phyloP scores from a whole-genome alignment of 2,329 filamentous ascomycete species.

The Microsporum ferrugineum region DNA sequence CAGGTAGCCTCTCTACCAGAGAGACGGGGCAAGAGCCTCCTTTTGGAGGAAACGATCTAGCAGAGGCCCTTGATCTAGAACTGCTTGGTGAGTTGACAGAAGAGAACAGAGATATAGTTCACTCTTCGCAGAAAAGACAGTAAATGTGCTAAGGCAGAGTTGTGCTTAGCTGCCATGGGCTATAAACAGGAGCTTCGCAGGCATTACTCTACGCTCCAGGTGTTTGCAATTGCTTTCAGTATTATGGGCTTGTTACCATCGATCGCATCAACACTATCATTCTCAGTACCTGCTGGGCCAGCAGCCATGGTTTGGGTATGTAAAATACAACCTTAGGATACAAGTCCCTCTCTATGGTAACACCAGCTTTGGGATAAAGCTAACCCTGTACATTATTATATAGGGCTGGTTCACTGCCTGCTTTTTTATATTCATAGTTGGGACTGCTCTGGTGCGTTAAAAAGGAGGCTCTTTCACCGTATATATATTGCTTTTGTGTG shows the following conservation, averaged over 20 bases:
- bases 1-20: background rate
- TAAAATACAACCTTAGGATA: background rate
- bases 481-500: background rate
- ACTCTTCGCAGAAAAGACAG: background rate
- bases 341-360: background rate
- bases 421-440: slow-evolving; percentile 48
- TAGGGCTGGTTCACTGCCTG: slow-evolving; percentile 48
- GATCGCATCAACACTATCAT: slow-evolving; percentile 48
- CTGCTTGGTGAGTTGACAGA: background rate
- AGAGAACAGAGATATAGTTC: background rate
- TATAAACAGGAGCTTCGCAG: slow-evolving; percentile 52
- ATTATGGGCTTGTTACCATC: slow-evolving; percentile 53
- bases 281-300: slow-evolving; percentile 49
- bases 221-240: slow-evolving; percentile 49
- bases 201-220: slow-evolving; percentile 51
- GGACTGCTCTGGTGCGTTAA: slow-evolving; percentile 44
- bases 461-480: slow-evolving; percentile 2
- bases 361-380: background rate
- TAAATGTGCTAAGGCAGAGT: background rate
- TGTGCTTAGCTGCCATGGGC: slow-evolving; percentile 25
- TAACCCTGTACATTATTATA: slow-evolving; percentile 5
- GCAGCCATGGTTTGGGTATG: slow-evolving; percentile 50
- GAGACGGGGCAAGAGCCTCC: background rate
- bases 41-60: background rate
- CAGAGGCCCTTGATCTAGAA: background rate